Base-by-base conservation (phyloP, 2,329 filamentous ascomycete species). In the Tolypocladium sp. region DNA sequence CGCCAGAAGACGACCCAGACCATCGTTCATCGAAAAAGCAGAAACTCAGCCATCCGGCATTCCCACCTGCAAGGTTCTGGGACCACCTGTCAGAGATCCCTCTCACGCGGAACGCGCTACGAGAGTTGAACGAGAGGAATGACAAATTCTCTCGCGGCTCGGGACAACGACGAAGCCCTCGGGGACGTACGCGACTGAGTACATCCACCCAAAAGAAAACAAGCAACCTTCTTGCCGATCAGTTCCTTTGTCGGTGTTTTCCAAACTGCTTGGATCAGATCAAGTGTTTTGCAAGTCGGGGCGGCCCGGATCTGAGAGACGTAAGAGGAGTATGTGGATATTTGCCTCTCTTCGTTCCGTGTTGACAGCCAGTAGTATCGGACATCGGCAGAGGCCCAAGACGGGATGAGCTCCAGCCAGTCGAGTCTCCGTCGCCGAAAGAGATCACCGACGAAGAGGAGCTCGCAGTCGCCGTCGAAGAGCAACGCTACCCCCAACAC, bases 41-140 rank as follows among this genome's bases (percentile, higher is more conserved):
- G 4, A 55, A 27, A 51, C 49, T 55, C 9, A 33, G 27, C 42
- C 59, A 60, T 54, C 59, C 59, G n/a, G 15, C 33, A 17, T 55
- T 51, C 40, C 58, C 52, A 8, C 58, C 58, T 4, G 9, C 58
- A 9, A 27, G 56, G 17, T 60, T 60, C 57, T 60, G 59, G 59
- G 59, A 60, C 41, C 12, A n/a, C 9, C 38, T 60, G 40, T 55
- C 56, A 25, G 25, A n/a, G 20, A 27, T 54, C 2, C 52, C 35
- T 4, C 57, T 60, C 7, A 58, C 59, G 9, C 37, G 25, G 10
- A 58, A 44, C 38, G 57, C 57, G 5, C 40, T 58, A 30, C 57
- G 41, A 27, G 57, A 58, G 22, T 25, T 38, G 20, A 9, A 30
- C 17, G 9, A 40, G 9, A 54, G 57, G 27, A 54, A 22, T 22